Evolutionary conservation across 768 basidiomycete species (phyloP).

Genomic region (Amanita phalloides): DNA sequence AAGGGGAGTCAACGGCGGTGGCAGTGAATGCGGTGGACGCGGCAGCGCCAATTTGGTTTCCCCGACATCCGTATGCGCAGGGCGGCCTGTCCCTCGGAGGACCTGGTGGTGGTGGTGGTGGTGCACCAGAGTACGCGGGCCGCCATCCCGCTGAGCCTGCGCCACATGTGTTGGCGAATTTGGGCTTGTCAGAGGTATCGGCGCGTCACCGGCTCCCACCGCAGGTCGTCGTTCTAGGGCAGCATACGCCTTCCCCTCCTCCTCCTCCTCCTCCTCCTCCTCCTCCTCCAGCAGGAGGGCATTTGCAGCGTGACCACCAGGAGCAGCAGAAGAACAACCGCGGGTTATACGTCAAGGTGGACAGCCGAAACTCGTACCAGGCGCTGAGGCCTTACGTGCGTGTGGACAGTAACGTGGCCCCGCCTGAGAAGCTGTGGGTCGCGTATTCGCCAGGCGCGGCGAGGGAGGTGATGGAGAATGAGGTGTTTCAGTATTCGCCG

Average conservation of each 20-base stretch:
- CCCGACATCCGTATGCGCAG: conserved; percentile 40
- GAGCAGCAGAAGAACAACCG: background rate
- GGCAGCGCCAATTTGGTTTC: conserved; percentile 19
- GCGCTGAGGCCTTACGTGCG: conserved; percentile 2
- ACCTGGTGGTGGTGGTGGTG: conserved; percentile 8
- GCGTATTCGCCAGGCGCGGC: conserved; percentile 32
- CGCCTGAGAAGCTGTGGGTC: conserved; percentile 41
- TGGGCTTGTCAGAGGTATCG: conserved; percentile 17
- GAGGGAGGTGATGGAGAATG: conserved; percentile 32
- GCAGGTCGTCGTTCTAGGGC: conserved; percentile 18
- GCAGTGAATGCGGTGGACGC: conserved; percentile 15
- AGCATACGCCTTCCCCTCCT: background rate
- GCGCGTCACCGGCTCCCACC: conserved; percentile 26
- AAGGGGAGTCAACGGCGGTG: no score
- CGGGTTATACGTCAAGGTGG: conserved; percentile 17
- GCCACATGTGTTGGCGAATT: conserved; percentile 6
- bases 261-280: background rate
- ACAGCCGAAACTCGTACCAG: background rate
- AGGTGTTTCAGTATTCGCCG: conserved; percentile 36
- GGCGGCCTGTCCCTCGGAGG: conserved; percentile 19
- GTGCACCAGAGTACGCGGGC: conserved; percentile 22
- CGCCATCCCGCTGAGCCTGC: conserved; percentile 19
- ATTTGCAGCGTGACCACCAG: no score
- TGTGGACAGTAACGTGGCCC: conserved; percentile 27
- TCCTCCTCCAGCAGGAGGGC: no score